Evolutionary conservation across 805 yeast genomes (phyloP).

Genomic region (Komagataella phaffii): DNA sequence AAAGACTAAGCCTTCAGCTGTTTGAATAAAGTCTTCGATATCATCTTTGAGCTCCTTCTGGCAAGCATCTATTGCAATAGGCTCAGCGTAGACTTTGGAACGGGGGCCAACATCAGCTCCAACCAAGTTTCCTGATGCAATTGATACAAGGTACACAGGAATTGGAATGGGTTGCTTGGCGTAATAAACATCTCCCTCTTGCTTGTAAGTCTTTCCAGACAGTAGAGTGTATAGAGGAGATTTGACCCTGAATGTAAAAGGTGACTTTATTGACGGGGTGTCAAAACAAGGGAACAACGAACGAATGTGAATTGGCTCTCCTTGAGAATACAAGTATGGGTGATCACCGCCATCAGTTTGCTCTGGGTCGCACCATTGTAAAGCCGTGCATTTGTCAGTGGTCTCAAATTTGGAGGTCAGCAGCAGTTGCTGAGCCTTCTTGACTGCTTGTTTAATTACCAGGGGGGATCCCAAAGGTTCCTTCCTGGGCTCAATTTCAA

Average conservation of each 20-base stretch:
- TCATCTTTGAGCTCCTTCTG: constrained; percentile 73
- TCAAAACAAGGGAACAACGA: constrained; percentile 83
- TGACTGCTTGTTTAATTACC: constrained; percentile 11
- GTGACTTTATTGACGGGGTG: constrained; percentile 73
- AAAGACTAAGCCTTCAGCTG: constrained; percentile 67
- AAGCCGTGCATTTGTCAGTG: constrained; percentile 65
- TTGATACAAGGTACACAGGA: constrained; percentile 72
- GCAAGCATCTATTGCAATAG: constrained; percentile 49
- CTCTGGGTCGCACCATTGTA: constrained; percentile 69
- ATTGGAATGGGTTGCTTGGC: constrained; percentile 73
- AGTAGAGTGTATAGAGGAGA: constrained; percentile 63
- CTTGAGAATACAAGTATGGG: constrained; percentile 74
- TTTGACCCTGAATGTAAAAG: constrained; percentile 40
- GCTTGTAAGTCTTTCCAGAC: constrained; percentile 42
- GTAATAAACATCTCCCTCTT: constrained; percentile 19
- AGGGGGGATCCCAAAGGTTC: constrained; percentile 54
- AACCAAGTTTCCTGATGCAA: constrained; percentile 72
- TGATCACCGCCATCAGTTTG: constrained; percentile 60
- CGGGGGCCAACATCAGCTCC: constrained; percentile 72
- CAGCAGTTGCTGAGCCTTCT: constrained; percentile 6
- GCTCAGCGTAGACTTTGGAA: constrained; percentile 73
- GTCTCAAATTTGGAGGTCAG: constrained; percentile 24
- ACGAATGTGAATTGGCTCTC: constrained; percentile 87
- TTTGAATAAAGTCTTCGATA: constrained; percentile 63
- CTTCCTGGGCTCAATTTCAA: constrained; percentile 22